These are phyloP conservation scores for Mycena epipterygia DNA, from an alignment of 768 basidiomycete species.

Conservation along the genomic window DNA sequence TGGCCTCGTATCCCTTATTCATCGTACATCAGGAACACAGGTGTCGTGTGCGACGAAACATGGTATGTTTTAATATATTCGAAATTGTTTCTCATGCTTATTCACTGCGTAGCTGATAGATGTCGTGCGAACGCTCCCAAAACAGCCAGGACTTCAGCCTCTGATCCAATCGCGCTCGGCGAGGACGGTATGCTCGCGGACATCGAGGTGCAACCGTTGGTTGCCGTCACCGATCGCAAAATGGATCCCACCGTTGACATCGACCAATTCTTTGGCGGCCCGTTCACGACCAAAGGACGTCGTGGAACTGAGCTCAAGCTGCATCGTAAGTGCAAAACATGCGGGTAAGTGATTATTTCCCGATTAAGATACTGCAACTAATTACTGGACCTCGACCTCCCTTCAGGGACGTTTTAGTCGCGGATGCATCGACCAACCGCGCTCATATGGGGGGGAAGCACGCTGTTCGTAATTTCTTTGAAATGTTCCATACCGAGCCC, in stretches of 20 bases:
- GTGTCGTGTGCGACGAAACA: not conserved
- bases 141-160: not conserved
- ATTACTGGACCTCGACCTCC: no score
- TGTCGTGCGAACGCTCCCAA: not conserved
- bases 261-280: not conserved
- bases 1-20: not conserved
- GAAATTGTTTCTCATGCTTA: not conserved
- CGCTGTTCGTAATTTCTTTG: not conserved
- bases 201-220: not conserved
- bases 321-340: constrained; percentile 1
- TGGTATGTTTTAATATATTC: not conserved
- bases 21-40: not conserved
- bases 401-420: not conserved
- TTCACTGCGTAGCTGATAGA: not conserved
- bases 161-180: not conserved
- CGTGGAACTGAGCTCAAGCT: not conserved
- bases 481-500: not conserved
- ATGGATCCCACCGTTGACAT: not conserved
- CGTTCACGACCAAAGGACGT: not conserved
- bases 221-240: not conserved
- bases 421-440: not conserved
- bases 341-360: not conserved
- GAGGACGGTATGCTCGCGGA: constrained; percentile 7
- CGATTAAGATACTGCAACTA: not conserved
- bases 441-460: not conserved